Evolutionary conservation across 2,329 filamentous ascomycete genomes (phyloP).

Genomic region (Botrytis pseudocinerea): DNA sequence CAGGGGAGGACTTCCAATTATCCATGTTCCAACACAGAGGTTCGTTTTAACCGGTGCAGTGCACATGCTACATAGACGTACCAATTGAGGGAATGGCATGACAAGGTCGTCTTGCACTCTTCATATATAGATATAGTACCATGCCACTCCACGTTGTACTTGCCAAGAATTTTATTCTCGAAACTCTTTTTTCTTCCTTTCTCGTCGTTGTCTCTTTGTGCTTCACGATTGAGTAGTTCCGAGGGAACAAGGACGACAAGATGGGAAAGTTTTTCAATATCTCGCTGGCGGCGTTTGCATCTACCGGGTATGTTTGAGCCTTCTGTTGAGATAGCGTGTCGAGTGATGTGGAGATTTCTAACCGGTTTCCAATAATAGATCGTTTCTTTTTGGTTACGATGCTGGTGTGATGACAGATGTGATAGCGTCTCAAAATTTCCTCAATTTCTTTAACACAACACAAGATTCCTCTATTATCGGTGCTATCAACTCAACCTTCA

Average conservation of each 20-base stretch:
- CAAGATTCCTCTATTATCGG: constrained; percentile 43
- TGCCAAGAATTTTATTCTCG: constrained; percentile 10
- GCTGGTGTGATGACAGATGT: constrained; percentile 41
- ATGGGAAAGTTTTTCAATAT: constrained; percentile 49
- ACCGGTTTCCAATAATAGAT: constrained; percentile 33
- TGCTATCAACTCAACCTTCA: constrained; percentile 65
- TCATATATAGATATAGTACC: constrained; percentile 23
- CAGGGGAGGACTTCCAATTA: neutral
- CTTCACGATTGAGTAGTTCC: neutral
- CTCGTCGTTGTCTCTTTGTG: neutral
- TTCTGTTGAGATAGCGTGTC: neutral
- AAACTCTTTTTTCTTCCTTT: neutral
- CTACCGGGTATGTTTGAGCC: constrained; percentile 39
- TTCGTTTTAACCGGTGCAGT: constrained; percentile 17
- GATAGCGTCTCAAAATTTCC: constrained; percentile 37
- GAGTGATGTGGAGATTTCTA: constrained; percentile 6
- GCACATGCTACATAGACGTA: neutral
- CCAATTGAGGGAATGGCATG: neutral
- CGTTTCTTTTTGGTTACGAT: constrained; percentile 45
- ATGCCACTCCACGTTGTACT: constrained; percentile 5
- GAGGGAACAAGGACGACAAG: neutral
- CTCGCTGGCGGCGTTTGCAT: constrained; percentile 46
- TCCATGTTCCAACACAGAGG: constrained; percentile 15
- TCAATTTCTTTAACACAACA: constrained; percentile 42
- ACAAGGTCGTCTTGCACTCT: neutral